Percentiles rank a stretch among this genome's conserved stretches.
These are phyloP conservation scores for Rhazya stricta DNA, from an alignment of 257 asterid genomes.

Conservation along the genomic window DNA sequence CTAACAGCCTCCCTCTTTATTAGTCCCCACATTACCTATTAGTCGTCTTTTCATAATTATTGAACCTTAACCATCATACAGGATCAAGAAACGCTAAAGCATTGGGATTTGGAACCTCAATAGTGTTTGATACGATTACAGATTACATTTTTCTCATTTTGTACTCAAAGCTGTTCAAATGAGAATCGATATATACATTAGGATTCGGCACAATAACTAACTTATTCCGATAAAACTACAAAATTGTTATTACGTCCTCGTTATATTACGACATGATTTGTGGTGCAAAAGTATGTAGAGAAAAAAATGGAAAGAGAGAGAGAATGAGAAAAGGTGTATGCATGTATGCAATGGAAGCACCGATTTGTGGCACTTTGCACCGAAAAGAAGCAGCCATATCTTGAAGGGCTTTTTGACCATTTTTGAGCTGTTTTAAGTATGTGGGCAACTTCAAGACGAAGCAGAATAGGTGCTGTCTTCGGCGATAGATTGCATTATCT, in stretches of 20 bases:
- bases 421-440: constrained; percentile 13
- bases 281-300: not conserved
- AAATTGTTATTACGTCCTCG: too few relatives aligned
- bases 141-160: too few relatives aligned
- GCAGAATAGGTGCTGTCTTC: constrained; percentile 37
- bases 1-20: constrained; percentile 21
- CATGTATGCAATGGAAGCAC: constrained; percentile 27
- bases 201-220: too few relatives aligned
- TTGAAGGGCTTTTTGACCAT: constrained; percentile 21
- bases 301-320: constrained; percentile 1
- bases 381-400: constrained; percentile 51
- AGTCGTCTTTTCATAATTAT: constrained; percentile 7
- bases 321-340: not conserved
- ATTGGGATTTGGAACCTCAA: not conserved
- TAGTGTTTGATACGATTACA: too few relatives aligned
- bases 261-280: not conserved
- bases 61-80: not conserved
- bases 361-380: constrained; percentile 50
- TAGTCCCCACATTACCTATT: constrained; percentile 29
- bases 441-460: constrained; percentile 31
- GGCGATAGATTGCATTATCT: too few relatives aligned
- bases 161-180: too few relatives aligned
- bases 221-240: not conserved
- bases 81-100: not conserved
- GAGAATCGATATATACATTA: too few relatives aligned